Evolutionary conservation across 2,329 filamentous ascomycete genomes (phyloP), one percentile per base, ranked within the genome.

Genomic region (Fusarium compactum): DNA sequence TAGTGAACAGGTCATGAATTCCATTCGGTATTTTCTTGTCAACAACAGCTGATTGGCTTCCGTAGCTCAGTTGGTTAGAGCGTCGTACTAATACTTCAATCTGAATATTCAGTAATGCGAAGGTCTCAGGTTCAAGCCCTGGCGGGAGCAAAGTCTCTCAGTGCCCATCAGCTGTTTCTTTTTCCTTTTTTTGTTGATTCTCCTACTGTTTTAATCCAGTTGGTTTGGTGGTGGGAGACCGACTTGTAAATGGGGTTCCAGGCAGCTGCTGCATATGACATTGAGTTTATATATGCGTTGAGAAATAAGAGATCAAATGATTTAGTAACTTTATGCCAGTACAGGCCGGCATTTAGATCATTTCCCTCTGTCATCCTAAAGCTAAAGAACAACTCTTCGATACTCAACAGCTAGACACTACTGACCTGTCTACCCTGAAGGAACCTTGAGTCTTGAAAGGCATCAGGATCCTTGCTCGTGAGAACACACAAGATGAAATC

Each of bases 11-110:
- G 1, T 38, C 25, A 55, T 54, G 14, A 4, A 8, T 8, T 52
- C 4, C 11, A 24, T 52, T 43, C 43, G 29, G 9, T 12, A 3
- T 0, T 4, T 0, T 0, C 1, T 2, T 12, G 15, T 14, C 41
- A 71, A 52, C 40, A 51, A 59, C 61, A 73, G 62, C 32, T 71
- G 62, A 63, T 66, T 57, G 64, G 73, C 73, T 75, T 74, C 73
- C 73, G 61, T 75, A 75, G 73, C 73, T 75, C 73, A 75, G 73
- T 75, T 75, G 73, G 73, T 74, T 74, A 74, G 73, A 75, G 73
- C 73, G 69, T 75, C 73, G 71, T 74, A 73, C 71, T 75, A 75
- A 74, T 75, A 75, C 62, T 71, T 73, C 47, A 55, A 22, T n/a
- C 56, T 44, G 57, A 74, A 62, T 73, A 53, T 51, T 48, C 14